Base-by-base conservation (phyloP, 495 filamentous ascomycete species). In the Tuber calosporum region DNA sequence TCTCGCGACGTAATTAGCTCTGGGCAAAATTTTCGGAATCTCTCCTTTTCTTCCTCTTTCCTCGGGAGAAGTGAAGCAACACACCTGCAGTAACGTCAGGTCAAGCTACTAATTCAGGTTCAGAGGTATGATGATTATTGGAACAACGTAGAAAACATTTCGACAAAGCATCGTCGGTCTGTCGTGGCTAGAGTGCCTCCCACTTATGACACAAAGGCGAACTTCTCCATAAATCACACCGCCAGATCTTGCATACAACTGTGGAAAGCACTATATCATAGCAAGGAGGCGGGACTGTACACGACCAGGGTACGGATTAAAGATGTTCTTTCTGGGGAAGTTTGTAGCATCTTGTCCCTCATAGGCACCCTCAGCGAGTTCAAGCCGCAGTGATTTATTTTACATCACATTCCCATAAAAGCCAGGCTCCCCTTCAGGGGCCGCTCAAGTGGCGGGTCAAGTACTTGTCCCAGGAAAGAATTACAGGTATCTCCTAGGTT, bases 1-100 rank as follows among this genome's bases (percentile, higher is more conserved):
- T 80, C 26, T 67, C 78, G 34, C 48, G 74, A 62, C 77, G 78
- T 62, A 75, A 38, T 26, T 38, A 67, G 68, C 9, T 20, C 41
- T 39, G 72, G 17, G 36, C 37, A 58, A 1, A n/a, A 4, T 37
- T 71, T 36, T 53, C 34, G 11, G 43, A n/a, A 34, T 9, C 7
- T 71, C 38, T 34, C 26, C 48, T 34, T 19, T 62, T 34, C 53
- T 30, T 62, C 53, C 53, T 62, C 53, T 62, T 62, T 19, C 53
- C 26, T 62, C 53, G 19, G 15, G 53, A 62, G 53, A 62, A 62
- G 53, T 30, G 26, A 34, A 34, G 53, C 26, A 62, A 34, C 26
- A 15, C 53, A 62, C 30, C 26, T 34, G 53, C 53, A 34, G 26
- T 34, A 62, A 62, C 26, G 19, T 30, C 13, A 13, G 26, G 30